These are phyloP conservation scores for Begonia loranthoides DNA, from an alignment of 306 rosid genomes.

Conservation along the genomic window DNA sequence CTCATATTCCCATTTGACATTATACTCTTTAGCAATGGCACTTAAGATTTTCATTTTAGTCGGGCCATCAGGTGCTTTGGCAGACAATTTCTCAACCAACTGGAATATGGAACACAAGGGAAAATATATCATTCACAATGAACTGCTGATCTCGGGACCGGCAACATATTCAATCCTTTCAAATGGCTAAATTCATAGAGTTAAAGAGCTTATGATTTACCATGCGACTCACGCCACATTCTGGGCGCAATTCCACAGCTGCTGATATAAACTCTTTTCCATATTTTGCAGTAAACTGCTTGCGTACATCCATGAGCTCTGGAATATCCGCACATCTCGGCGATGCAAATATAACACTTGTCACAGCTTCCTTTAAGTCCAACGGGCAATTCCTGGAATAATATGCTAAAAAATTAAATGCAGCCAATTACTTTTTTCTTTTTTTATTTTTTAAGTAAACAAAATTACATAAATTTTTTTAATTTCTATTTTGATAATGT, in stretches of 20 bases:
- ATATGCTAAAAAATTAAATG: slow-evolving; percentile 6
- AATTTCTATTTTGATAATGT: too few species aligned
- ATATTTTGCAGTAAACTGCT: slow-evolving; percentile 63
- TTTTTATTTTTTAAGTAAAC: too few species aligned
- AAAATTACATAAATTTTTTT: too few species aligned
- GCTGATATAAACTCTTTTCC: slow-evolving; percentile 78
- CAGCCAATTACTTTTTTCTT: background rate
- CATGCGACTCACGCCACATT: slow-evolving; percentile 90
- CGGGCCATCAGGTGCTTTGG: slow-evolving; percentile 88
- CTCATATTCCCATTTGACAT: slow-evolving; percentile 81
- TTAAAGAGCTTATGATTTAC: slow-evolving; percentile 27
- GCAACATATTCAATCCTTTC: background rate
- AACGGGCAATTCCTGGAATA: slow-evolving; percentile 71
- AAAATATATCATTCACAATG: slow-evolving; percentile 6
- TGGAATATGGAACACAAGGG: slow-evolving; percentile 23
- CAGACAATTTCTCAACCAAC: slow-evolving; percentile 90
- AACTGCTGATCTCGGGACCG: slow-evolving; percentile 10
- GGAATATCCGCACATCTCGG: slow-evolving; percentile 89
- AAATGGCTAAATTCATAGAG: slow-evolving; percentile 7
- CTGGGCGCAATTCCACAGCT: slow-evolving; percentile 81
- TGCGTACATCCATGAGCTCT: slow-evolving; percentile 67
- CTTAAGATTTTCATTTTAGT: slow-evolving; percentile 58
- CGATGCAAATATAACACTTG: slow-evolving; percentile 79
- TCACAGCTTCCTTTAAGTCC: slow-evolving; percentile 86
- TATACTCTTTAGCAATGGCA: slow-evolving; percentile 83